Evolutionary conservation across 2,329 filamentous ascomycete species (phyloP), one percentile per base, ranked within the genome.

Genomic region (Blastomyces percursus): DNA sequence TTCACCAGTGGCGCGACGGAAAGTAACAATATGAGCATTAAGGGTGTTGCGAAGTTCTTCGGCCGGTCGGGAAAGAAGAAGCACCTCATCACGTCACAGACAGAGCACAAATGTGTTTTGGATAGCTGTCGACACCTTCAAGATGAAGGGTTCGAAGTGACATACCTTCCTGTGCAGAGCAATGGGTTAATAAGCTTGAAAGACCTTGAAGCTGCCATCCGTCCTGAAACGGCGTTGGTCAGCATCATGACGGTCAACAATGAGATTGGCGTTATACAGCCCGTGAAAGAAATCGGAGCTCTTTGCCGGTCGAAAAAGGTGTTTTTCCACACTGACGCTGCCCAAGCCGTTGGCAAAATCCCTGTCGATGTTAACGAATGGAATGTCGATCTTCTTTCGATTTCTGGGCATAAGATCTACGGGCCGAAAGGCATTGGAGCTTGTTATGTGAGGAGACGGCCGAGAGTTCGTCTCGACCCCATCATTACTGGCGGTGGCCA

Each of bases 231-330:
- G 16, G 87, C 86, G 52, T 79, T 99, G 38, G 92, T 97, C 76
- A 96, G 92, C 73, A 90, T 99, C 76, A 99, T 99, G 94, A 87
- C 94, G 0, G 94, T 99, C 71, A 99, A 99, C 81, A 99, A 99
- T 76, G 94, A 99, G 78, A 97, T 99, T 71, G 94, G 94, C 72
- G 94, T 99, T n/a, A 95, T 99, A 63, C 94, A 99, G 76, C 94
- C 94, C 0, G 78, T 99, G 63, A 89, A 91, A 69, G 86, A 96
- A 78, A 99, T 99, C 73, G 94, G 94, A 71, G 89, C 88, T 77
- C 80, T 99, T 16, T 99, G 94, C 77, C 86, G 94, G 59, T 83
- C 86, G 61, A 94, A 90, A 77, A 96, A 96, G 80, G 82, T 96
- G 54, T 99, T 96, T 78, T 99, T 99, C 84, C 94, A 99, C 78